Evolutionary conservation across 2,329 filamentous ascomycete genomes (phyloP).

Genomic region (Bertia moriformis): DNA sequence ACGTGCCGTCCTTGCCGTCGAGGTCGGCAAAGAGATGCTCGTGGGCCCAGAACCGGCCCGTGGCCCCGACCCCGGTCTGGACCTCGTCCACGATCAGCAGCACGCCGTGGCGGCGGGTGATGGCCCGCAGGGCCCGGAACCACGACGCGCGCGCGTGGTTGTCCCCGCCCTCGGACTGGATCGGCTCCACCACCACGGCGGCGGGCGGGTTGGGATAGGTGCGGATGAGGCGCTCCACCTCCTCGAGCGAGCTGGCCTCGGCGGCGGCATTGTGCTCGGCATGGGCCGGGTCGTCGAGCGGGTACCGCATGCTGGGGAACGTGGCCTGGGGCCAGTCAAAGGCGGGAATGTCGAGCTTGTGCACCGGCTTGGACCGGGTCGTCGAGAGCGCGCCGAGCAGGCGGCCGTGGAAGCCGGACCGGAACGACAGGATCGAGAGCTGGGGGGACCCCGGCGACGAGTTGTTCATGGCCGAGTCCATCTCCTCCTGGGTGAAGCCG

Average conservation of each 20-base stretch:
- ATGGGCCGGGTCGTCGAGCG: constrained; percentile 57
- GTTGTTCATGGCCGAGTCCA: constrained; percentile 56
- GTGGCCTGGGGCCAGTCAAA: constrained; percentile 78
- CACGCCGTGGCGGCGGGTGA: constrained; percentile 76
- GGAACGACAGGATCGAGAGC: constrained; percentile 67
- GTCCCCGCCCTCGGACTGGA: constrained; percentile 92
- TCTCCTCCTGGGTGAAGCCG: constrained; percentile 59
- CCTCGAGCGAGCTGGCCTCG: constrained; percentile 58
- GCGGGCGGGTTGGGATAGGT: constrained; percentile 62
- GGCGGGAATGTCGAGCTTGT: constrained; percentile 77
- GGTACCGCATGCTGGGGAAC: constrained; percentile 67
- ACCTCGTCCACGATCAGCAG: constrained; percentile 94
- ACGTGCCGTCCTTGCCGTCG: too few relatives aligned
- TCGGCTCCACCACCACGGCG: constrained; percentile 89
- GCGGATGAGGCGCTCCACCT: constrained; percentile 58
- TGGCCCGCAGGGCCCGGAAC: constrained; percentile 64
- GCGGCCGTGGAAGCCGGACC: constrained; percentile 65
- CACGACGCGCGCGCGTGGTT: constrained; percentile 74
- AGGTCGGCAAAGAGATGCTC: too few relatives aligned
- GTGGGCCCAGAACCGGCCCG: constrained; percentile 75
- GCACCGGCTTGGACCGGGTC: constrained; percentile 69
- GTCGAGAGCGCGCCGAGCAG: constrained; percentile 67
- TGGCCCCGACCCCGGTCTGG: constrained; percentile 80
- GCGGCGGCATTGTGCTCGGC: constrained; percentile 55
- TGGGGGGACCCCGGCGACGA: constrained; percentile 58